These are phyloP conservation scores for Kodamaea sp. DNA, from an alignment of 1,139 yeast species.

Conservation along the genomic window DNA sequence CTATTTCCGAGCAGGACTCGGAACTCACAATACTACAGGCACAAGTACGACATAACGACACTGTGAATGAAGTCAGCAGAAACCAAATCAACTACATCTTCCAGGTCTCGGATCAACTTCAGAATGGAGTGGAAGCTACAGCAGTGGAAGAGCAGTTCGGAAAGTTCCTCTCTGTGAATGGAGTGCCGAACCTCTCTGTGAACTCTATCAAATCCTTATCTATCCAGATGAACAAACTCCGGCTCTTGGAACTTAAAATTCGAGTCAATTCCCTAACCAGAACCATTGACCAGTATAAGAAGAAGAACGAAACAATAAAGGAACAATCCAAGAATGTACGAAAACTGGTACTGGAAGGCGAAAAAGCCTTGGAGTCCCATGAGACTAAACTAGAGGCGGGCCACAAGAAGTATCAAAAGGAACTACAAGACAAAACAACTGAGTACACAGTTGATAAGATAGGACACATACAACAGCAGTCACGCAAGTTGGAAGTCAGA, in stretches of 20 bases:
- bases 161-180: background rate
- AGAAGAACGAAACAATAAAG: constrained; percentile 18
- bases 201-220: constrained; percentile 40
- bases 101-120: constrained; percentile 17
- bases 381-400: background rate
- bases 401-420: constrained; percentile 2
- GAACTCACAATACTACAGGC: constrained; percentile 9
- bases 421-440: constrained; percentile 13
- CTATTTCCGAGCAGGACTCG: constrained; percentile 1
- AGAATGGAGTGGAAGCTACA: constrained; percentile 10
- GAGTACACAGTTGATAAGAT: constrained; percentile 19
- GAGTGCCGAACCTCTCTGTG: constrained; percentile 26
- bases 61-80: constrained; percentile 20
- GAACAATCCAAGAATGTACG: constrained; percentile 14
- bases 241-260: constrained; percentile 26
- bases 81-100: constrained; percentile 32
- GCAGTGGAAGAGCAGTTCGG: background rate
- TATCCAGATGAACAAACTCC: constrained; percentile 45
- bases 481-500: constrained; percentile 24
- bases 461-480: constrained; percentile 31
- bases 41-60: constrained; percentile 22
- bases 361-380: background rate
- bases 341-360: constrained; percentile 1
- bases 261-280: constrained; percentile 26
- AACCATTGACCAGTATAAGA: constrained; percentile 17